Evolutionary conservation across 2,329 filamentous ascomycete genomes (phyloP), one percentile per base, ranked within the genome.

Genomic region (Albophoma yamanashiensis): DNA sequence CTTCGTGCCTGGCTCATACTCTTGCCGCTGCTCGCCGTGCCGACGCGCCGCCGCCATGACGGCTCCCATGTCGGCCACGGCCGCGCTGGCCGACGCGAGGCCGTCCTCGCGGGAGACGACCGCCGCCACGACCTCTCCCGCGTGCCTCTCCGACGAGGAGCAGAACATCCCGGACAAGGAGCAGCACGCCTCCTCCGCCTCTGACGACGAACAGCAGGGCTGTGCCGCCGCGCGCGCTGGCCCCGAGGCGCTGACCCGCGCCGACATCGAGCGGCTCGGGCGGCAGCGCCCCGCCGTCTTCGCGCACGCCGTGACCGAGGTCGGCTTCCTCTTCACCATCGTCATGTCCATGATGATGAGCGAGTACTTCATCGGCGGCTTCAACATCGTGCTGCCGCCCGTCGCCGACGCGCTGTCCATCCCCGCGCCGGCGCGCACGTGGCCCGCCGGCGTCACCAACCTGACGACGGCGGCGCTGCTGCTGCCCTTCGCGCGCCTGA

Each of bases 361-460:
- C 65, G 89, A 92, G 74, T 92, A 87, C 72, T 89, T 88, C 68
- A 82, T 93, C 57, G 89, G 86, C 55, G 91, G 91, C 39, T 94
- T 92, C 70, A 82, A 82, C 61, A 87, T 89, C 64, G 82, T 93
- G 34, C 73, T 92, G 0, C 89, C 90, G 0, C 83, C 83, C 0
- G 71, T 94, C 3, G 77, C 84, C 14, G 68, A 72, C 14, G 79
- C 83, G 1, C 78, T 94, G 4, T 59, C 83, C 45, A 91, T 94
- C 47, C 83, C 89, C 0, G 78, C 72, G 68, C 79, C 68, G 50
- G 84, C 68, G 65, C 81, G 69, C 72, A 90, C 76, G 72, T 91
- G 84, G 89, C 89, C 74, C 65, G 85, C 75, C 70, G 86, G 75
- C 66, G 79, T 85, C 53, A 82, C 85, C 50, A 87, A 88, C 14